Evolutionary conservation across 768 basidiomycete species (phyloP).

Genomic region (Naganishia friedmannii): DNA sequence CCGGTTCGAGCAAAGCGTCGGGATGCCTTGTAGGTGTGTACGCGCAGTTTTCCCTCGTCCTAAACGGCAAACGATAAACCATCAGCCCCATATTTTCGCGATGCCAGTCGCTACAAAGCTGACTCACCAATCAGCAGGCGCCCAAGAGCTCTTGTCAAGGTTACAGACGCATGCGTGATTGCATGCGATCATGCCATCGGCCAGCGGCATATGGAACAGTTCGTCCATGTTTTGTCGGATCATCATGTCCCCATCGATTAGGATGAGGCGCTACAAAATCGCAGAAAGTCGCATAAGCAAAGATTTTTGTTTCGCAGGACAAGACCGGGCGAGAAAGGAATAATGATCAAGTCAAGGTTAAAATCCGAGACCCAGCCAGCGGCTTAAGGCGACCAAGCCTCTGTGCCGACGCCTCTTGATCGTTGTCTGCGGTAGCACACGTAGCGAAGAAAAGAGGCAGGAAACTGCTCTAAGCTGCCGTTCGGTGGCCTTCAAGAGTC

Average conservation of each 20-base stretch:
- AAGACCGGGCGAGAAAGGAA: too few species aligned
- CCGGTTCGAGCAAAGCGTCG: constrained; percentile 50
- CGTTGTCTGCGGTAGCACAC: too few species aligned
- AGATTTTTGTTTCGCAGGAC: background rate
- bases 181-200: constrained; percentile 73
- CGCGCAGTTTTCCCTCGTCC: constrained; percentile 82
- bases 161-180: constrained; percentile 92
- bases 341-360: too few species aligned
- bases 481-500: background rate
- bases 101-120: background rate
- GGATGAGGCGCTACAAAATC: constrained; percentile 34
- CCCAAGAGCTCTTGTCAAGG: constrained; percentile 75
- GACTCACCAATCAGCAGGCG: constrained; percentile 78
- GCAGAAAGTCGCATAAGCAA: background rate
- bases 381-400: too few species aligned
- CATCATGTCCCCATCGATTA: constrained; percentile 51
- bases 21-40: constrained; percentile 61
- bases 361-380: too few species aligned
- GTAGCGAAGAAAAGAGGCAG: background rate
- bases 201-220: constrained; percentile 45
- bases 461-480: too few species aligned
- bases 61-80: constrained; percentile 44
- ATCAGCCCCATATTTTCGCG: background rate
- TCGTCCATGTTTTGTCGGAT: constrained; percentile 46
- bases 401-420: too few species aligned